Percentiles rank a stretch among this genome's conserved stretches.
Conservation (phyloP, 495 filamentous ascomycete genomes). For the Lichenothelia convexa region DNA sequence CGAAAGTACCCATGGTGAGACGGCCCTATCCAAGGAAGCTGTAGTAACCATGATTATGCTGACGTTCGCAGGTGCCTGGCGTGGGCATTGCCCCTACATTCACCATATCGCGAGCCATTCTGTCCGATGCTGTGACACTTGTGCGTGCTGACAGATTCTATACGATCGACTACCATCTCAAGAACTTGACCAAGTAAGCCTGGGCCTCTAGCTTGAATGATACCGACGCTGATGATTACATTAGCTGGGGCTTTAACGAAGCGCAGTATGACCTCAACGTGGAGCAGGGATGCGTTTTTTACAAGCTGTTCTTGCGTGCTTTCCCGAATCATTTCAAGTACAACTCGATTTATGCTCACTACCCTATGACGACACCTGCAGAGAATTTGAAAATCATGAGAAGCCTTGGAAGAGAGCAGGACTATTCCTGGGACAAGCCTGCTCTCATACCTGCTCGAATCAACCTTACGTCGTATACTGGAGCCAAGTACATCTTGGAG, state of each 20-base stretch:
- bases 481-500: constrained; percentile 43
- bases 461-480: constrained; percentile 40
- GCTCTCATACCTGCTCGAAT: constrained; percentile 30
- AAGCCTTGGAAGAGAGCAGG: constrained; percentile 45
- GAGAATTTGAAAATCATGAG: constrained; percentile 62
- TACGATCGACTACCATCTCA: constrained; percentile 20
- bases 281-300: constrained; percentile 57
- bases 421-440: constrained; percentile 56
- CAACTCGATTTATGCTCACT: constrained; percentile 76
- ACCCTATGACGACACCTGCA: constrained; percentile 60
- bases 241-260: constrained; percentile 53
- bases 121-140: constrained; percentile 35
- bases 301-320: constrained; percentile 61
- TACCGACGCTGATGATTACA: constrained; percentile 1
- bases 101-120: constrained; percentile 35
- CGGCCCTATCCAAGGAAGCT: too few relatives aligned
- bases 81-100: constrained; percentile 29
- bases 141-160: constrained; percentile 37
- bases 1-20: constrained; percentile 7
- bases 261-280: constrained; percentile 53
- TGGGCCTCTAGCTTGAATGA: too few relatives aligned
- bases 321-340: constrained; percentile 65
- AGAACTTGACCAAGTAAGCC: constrained; percentile 13
- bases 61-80: too few relatives aligned
- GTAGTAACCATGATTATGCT: too few relatives aligned